Evolutionary conservation across 192 early-diverging fungal genomes (phyloP), one percentile per base, ranked within the genome.

Genomic region (Dispira parvispora): DNA sequence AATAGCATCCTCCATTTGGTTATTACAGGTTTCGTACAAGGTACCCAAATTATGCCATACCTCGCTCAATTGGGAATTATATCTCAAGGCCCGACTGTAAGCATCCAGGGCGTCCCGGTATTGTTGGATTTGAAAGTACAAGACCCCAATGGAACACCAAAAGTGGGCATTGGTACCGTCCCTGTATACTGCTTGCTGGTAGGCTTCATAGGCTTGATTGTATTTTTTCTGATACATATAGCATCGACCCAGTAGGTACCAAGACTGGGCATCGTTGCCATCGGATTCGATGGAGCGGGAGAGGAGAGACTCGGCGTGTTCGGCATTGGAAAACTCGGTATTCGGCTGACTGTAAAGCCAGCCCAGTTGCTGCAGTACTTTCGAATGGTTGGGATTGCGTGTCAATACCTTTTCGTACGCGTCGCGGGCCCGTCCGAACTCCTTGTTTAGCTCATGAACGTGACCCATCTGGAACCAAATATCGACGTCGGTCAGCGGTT

Each of bases 391-490:
- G 14, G 96, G 91, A 64, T 87, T 94, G 28, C 89, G 89, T 1
- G 72, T 74, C 62, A 97, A 69, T 0, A 97, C 94, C 13, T 84
- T 75, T 70, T 99, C 96, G 69, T 97, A 99, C 8, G 91, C 89
- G 11, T 92, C 89, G 52, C 86, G 83, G 16, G 96, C 96, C 12
- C 70, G 63, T 20, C 64, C 71, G 45, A 79, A 85, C 75, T 99
- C 91, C 46, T 91, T 91, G 69, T 88, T 87, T 64, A 92, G 89
- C 70, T 99, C 96, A 69, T 96, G 87, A 3, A 95, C 89, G 62
- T 93, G 91, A 10, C 93, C 96, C 62, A 94, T 96, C 71, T 99
- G 94, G 75, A 94, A 99, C 92, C 91, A 94, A 49, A 99, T 92
- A 69, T 99, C 96, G 4, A 83, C 80, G 66, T 94, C 91, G 20